phyloP scores from a whole-genome alignment of 768 basidiomycete genomes.

The Pleurotus sapidus region DNA sequence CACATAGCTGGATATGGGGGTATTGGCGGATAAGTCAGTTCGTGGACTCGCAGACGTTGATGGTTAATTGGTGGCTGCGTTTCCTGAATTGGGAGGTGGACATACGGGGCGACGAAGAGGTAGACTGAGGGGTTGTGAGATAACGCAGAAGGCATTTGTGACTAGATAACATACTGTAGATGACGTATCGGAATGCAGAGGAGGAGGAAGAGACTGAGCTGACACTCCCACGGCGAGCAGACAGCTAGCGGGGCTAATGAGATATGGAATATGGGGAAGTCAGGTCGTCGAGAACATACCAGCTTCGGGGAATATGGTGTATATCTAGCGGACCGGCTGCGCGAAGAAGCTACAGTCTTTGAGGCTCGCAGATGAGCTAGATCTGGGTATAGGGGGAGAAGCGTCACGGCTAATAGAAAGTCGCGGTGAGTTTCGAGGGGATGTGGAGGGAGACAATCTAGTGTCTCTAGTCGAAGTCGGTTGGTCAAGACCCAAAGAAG shows the following conservation, averaged over 20 bases:
- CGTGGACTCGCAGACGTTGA: conserved; percentile 46
- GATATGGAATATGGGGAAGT: conserved; percentile 42
- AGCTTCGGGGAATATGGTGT: conserved; percentile 44
- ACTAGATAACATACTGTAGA: conserved; percentile 28
- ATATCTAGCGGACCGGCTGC: conserved; percentile 31
- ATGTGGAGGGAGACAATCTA: conserved; percentile 36
- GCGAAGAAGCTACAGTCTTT: conserved; percentile 6
- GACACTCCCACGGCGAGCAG: conserved; percentile 39
- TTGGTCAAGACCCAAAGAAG: conserved; percentile 71
- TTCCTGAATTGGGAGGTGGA: conserved; percentile 39
- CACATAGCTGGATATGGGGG: conserved; percentile 78
- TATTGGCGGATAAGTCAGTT: conserved; percentile 58
- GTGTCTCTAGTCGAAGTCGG: conserved; percentile 25
- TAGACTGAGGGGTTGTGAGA: conserved; percentile 7
- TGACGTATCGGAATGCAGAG: conserved; percentile 34
- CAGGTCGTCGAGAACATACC: conserved; percentile 10
- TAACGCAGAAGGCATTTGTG: conserved; percentile 1
- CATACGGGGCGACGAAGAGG: conserved; percentile 38
- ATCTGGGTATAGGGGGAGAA: conserved; percentile 33
- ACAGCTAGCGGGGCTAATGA: conserved; percentile 27
- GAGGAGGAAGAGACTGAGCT: conserved; percentile 42
- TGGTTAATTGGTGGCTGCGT: conserved; percentile 24
- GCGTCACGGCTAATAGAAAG: conserved; percentile 41
- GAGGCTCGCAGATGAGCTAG: conserved; percentile 29
- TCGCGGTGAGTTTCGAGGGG: conserved; percentile 38